A percentile compares a stretch with the other conserved stretches of the same genome.
Evolutionary conservation across 2,329 filamentous ascomycete species (phyloP).

Genomic region (Pestalotiopsis fici): DNA sequence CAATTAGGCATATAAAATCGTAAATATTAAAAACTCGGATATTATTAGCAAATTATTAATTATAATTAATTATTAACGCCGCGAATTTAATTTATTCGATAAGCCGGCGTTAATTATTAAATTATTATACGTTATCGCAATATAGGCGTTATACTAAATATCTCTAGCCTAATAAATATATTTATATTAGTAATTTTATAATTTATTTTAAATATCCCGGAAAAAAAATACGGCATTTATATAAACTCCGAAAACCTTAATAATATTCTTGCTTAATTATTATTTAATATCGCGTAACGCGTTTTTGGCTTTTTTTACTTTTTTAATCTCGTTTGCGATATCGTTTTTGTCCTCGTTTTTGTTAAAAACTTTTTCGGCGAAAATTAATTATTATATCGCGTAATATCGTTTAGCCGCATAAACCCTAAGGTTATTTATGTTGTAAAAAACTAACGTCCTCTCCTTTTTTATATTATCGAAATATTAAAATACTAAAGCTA

Average conservation of each 20-base stretch:
- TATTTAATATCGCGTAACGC: background rate
- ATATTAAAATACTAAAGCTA: background rate
- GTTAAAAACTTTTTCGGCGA: background rate
- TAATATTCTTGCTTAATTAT: background rate
- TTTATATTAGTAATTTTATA: background rate
- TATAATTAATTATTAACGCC: too few relatives aligned
- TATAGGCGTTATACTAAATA: too few relatives aligned
- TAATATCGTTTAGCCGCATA: background rate
- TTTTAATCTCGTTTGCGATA: background rate
- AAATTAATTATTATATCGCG: background rate
- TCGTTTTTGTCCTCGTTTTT: background rate
- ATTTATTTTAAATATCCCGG: background rate
- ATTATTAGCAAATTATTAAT: too few relatives aligned
- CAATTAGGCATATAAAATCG: too few relatives aligned
- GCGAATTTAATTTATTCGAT: too few relatives aligned
- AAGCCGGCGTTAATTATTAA: background rate
- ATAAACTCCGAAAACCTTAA: background rate
- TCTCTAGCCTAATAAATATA: background rate
- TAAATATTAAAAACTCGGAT: too few relatives aligned
- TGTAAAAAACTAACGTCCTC: background rate
- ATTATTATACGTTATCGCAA: background rate
- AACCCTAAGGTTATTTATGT: background rate
- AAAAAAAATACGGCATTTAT: background rate
- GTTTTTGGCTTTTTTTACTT: background rate
- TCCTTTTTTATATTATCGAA: background rate